Base-by-base conservation (phyloP, 139 green algal genomes). In the Ulvella scutata region DNA sequence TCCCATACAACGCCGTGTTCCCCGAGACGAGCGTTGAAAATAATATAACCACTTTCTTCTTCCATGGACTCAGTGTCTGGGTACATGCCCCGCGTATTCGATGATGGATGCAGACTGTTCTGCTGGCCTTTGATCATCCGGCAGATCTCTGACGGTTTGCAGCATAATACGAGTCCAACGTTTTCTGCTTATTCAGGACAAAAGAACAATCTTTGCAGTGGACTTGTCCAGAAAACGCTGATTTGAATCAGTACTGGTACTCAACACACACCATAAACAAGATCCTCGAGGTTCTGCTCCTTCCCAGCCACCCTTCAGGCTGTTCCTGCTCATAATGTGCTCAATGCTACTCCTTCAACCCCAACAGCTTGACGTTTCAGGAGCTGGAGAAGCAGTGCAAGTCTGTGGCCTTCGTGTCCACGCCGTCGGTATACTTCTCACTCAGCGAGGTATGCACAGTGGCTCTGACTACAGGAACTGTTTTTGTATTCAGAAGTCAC, bases 221-320 rank as follows among this genome's bases (percentile, higher is more conserved):
- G n/a, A n/a, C n/a, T n/a, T n/a, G n/a, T n/a, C n/a, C 51, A 13
- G 85, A 90, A 61, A 86, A 87, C 26, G 82, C 60, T 4, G 77
- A 86, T 26, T 72, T 87, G 29, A 89, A 89, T 43, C 85, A 87
- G 43, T 91, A 91, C 78, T 91, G 86, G 85, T 87, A 87, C 61
- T 83, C 76, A 3, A 21, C 62, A 21, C 36, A 77, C 72, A 86
- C 81, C 6, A 84, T 87, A 20, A 62, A 77, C 23, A 51, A 74
- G 26, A 74, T 85, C 31, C 72, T 79, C 17, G 37, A 79, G 78
- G 79, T 78, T 13, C 20, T 59, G n/a, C 35, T 13, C 28, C 17
- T 17, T 73, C 76, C 0, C 29, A 79, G 75, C 72, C 76, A 39
- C 31, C 37, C 20, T 26, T 2, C 4, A 2, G 2, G 3, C 38